Percentiles rank a stretch among this genome's conserved stretches.
These are phyloP conservation scores for Herpetomonas tarakana DNA, from an alignment of 208 protist genomes.

Conservation along the genomic window DNA sequence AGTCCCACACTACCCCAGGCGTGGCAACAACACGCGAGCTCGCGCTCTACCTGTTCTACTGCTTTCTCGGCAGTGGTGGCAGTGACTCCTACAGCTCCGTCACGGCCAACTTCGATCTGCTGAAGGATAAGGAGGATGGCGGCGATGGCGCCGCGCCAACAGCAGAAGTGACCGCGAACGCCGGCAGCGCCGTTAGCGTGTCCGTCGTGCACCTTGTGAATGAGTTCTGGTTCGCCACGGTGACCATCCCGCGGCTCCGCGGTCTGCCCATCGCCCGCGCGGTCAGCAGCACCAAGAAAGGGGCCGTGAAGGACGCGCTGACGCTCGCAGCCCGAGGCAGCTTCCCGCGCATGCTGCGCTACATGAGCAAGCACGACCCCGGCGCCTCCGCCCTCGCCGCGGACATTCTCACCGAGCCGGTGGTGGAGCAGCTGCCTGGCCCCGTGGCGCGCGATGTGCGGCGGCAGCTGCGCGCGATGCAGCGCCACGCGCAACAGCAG, in stretches of 20 bases:
- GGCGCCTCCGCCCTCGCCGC: conserved; percentile 38
- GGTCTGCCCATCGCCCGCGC: conserved; percentile 65
- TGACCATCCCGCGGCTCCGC: conserved; percentile 47
- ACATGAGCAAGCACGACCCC: conserved; percentile 42
- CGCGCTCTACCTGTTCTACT: conserved; percentile 59
- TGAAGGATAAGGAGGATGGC: neutral
- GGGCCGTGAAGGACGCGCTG: conserved; percentile 49
- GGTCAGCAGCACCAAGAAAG: conserved; percentile 50
- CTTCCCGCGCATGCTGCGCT: conserved; percentile 65
- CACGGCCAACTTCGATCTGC: neutral
- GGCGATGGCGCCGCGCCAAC: neutral
- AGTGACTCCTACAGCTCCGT: neutral
- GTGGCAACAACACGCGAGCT: conserved; percentile 37
- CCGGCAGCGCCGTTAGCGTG: conserved; percentile 30
- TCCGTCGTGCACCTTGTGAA: conserved; percentile 36
- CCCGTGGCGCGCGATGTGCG: conserved; percentile 37
- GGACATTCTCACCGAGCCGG: conserved; percentile 48
- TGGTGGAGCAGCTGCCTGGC: conserved; percentile 63
- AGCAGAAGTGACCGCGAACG: conserved; percentile 1
- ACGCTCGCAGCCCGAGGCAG: conserved; percentile 62
- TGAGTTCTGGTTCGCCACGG: conserved; percentile 76
- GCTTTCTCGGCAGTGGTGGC: conserved; percentile 34
- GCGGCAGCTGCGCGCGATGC: conserved; percentile 18
- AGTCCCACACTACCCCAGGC: conserved; percentile 50
- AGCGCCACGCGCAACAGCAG: neutral